A percentile compares a stretch with the other conserved stretches of the same genome.
These are phyloP conservation scores for Apostasia ramifera DNA, from an alignment of 106 monocot species.

Conservation along the genomic window DNA sequence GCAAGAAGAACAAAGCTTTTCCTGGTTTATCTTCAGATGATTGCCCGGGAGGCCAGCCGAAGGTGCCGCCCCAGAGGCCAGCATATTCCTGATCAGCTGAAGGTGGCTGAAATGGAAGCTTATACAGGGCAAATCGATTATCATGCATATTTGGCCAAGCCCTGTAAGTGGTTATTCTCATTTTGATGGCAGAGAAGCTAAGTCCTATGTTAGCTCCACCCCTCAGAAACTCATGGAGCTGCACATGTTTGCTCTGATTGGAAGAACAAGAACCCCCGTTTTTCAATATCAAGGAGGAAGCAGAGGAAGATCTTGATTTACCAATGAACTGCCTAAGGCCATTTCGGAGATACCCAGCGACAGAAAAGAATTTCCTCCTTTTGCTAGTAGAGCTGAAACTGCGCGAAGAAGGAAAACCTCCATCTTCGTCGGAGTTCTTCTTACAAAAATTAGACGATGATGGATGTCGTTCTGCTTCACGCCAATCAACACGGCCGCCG, in stretches of 20 bases:
- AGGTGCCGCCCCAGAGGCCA: slow-evolving; percentile 82
- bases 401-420: neutral
- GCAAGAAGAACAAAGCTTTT: slow-evolving; percentile 71
- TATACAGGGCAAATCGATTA: slow-evolving; percentile 71
- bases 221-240: slow-evolving; percentile 46
- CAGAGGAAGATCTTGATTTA: slow-evolving; percentile 9
- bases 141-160: slow-evolving; percentile 86
- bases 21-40: slow-evolving; percentile 39
- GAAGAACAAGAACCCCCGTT: neutral
- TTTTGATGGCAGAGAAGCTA: slow-evolving; percentile 40
- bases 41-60: slow-evolving; percentile 65
- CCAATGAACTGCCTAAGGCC: slow-evolving; percentile 41
- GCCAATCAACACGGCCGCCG: slow-evolving; percentile 26
- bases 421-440: neutral
- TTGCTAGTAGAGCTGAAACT: slow-evolving; percentile 5
- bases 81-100: slow-evolving; percentile 36
- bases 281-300: neutral
- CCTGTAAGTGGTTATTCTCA: slow-evolving; percentile 54
- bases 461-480: slow-evolving; percentile 8
- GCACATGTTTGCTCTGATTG: slow-evolving; percentile 45
- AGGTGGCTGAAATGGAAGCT: slow-evolving; percentile 46
- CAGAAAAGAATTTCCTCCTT: slow-evolving; percentile 28
- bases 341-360: slow-evolving; percentile 42
- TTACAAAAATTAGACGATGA: neutral
- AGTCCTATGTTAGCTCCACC: slow-evolving; percentile 41